Percentiles rank a stretch among this genome's conserved stretches.
phyloP scores from a whole-genome alignment of 371 early-diverging fungal species.

The Catenaria anguillulae region DNA sequence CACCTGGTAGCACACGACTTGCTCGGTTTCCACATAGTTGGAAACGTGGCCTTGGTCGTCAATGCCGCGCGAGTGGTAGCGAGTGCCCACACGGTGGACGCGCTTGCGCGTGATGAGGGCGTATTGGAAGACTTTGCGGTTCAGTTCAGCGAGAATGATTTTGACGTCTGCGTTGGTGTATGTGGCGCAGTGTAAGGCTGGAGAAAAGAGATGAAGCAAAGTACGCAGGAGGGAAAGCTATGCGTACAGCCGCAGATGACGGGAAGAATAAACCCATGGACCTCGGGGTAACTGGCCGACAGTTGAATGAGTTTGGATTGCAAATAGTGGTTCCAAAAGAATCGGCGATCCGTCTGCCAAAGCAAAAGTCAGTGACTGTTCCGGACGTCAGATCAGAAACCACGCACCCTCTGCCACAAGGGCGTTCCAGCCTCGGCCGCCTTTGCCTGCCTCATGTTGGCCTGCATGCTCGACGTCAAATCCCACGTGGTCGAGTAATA shows the following conservation, averaged over 20 bases:
- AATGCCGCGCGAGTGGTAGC: conserved; percentile 90
- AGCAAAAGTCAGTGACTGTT: neutral
- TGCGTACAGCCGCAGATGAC: conserved; percentile 82
- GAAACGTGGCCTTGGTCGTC: conserved; percentile 86
- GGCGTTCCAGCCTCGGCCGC: no score
- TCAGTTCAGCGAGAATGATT: conserved; percentile 33
- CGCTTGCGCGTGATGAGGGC: conserved; percentile 71
- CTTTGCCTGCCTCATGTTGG: conserved; percentile 15
- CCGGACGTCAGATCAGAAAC: neutral
- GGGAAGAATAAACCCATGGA: conserved; percentile 66
- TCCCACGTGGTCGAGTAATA: conserved; percentile 79
- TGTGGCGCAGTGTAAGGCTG: neutral
- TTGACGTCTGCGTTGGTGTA: conserved; percentile 29
- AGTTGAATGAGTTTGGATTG: conserved; percentile 47
- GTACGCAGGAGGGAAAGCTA: no score
- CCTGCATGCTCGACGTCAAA: conserved; percentile 66
- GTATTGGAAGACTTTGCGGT: conserved; percentile 46
- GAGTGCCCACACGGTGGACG: conserved; percentile 57
- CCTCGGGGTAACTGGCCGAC: conserved; percentile 21
- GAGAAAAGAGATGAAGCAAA: neutral
- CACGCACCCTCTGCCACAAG: no score
- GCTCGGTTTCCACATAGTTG: conserved; percentile 98
- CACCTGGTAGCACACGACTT: conserved; percentile 51
- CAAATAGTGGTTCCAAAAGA: conserved; percentile 76
- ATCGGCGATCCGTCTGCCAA: conserved; percentile 56